Percentiles rank a stretch among this genome's conserved stretches.
Conservation (phyloP, 23 red algal species). For the Agarophyton chilense region DNA sequence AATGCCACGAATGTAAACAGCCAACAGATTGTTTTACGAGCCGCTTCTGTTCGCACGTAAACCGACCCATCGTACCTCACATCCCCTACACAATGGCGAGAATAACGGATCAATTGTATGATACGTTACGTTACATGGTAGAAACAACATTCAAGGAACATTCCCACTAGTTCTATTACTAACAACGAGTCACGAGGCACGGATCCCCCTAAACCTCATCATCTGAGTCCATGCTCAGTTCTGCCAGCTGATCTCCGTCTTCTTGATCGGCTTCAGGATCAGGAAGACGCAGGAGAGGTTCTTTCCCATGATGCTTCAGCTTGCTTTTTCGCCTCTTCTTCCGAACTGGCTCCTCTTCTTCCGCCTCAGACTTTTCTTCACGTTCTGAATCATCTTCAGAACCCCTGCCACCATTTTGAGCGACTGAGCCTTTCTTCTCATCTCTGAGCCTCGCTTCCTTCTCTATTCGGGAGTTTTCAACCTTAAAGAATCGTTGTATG, state of each 20-base stretch:
- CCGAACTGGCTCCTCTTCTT: neutral
- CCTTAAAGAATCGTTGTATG: slow-evolving; percentile 70
- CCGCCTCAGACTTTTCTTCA: neutral
- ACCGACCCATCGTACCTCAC: no score
- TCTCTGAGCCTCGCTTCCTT: slow-evolving; percentile 64
- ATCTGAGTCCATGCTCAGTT: slow-evolving; percentile 34
- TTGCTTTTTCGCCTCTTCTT: neutral
- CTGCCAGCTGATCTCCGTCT: slow-evolving; percentile 24
- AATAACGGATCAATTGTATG: no score
- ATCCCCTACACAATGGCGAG: no score
- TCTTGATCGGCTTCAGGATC: slow-evolving; percentile 24
- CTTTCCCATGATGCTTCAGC: neutral
- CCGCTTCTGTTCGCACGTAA: no score
- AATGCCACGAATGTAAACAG: no score
- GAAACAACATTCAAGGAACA: no score
- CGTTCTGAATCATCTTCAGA: slow-evolving; percentile 12
- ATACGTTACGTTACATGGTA: no score
- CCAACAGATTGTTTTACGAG: no score
- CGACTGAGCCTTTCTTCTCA: slow-evolving; percentile 3
- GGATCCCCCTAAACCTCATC: neutral
- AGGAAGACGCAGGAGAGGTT: neutral
- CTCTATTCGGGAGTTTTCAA: slow-evolving; percentile 50
- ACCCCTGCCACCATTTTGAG: neutral
- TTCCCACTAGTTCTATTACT: no score
- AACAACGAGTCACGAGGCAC: no score